Base-by-base conservation (phyloP, 164 flowering plant species). In the Annona cherimola region DNA sequence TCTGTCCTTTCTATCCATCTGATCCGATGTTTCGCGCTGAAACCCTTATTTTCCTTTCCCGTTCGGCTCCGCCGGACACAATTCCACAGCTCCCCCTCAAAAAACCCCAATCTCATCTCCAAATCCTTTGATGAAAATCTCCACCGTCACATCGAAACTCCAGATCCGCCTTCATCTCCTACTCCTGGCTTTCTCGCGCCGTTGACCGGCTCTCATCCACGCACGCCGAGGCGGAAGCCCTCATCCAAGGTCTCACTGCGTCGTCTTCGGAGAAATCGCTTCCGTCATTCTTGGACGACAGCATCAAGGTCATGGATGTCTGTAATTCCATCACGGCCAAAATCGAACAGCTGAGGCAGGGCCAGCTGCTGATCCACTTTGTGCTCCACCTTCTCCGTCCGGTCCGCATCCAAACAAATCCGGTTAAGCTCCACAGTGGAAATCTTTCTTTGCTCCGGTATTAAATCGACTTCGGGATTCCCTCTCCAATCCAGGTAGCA, bases 251-350 rank as follows among this genome's bases (percentile, higher is more conserved):
- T 54, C 60, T 73, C 50, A 46, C 42, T 7, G 2, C 26, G 11
- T 59, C 70, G 4, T 18, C 50, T 7, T 44, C 45, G 3, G 71
- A 73, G n/a, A 50, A 62, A 20, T 71, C 76, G 0, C 69, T 74
- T 8, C 46, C 54, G 1, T 61, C 57, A 26, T 81, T 77, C 64
- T 40, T 83, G 60, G 81, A 81, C 59, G 75, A 76, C 39, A 75
- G 78, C 62, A 63, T 81, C 18, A 79, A 77, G 71, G 50, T 83
- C 2, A 69, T 83, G 45, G 86, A 83, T 44, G 43, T 77, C 8
- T 83, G 86, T 57, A 83, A 83, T 62, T 81, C 76, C 43, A 75
- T 83, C 45, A 63, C 76, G 0, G 62, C 75, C 6, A 78, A 81
- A 76, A 73, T 83, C 78, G 82, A 77, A 45, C 54, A 77, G 71